Evolutionary conservation across 805 yeast genomes (phyloP).

Genomic region (Suhomyces faveliae): DNA sequence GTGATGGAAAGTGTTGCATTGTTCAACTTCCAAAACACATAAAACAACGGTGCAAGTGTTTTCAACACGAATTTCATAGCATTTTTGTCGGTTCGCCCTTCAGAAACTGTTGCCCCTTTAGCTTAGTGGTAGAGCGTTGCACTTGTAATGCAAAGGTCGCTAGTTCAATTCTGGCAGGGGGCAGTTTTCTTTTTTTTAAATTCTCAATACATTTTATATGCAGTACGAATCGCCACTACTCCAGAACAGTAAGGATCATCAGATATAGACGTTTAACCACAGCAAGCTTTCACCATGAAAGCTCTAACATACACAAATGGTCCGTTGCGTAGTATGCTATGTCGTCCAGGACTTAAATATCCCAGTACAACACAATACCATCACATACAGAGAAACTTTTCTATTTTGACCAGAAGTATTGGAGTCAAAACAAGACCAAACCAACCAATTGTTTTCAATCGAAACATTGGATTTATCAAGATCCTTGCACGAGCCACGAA

Average conservation of each 20-base stretch:
- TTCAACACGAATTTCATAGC: not conserved
- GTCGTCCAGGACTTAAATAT: not conserved
- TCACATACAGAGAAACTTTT: not conserved
- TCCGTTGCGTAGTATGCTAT: not conserved
- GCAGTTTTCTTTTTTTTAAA: slow-evolving; percentile 15
- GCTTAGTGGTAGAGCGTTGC: slow-evolving; percentile 99
- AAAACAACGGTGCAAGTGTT: too few species aligned
- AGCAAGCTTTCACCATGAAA: not conserved
- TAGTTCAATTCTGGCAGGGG: slow-evolving; percentile 38
- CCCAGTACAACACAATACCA: not conserved
- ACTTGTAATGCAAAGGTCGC: slow-evolving; percentile 85
- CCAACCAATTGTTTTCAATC: slow-evolving; percentile 1
- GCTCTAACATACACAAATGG: not conserved
- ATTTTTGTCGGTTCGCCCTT: not conserved
- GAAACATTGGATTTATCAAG: slow-evolving; percentile 43
- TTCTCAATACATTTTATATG: not conserved
- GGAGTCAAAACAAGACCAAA: not conserved
- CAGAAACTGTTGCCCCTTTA: slow-evolving; percentile 64
- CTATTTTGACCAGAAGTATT: not conserved
- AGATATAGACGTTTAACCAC: not conserved
- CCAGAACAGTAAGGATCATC: slow-evolving; percentile 1
- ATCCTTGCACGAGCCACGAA: slow-evolving; percentile 53
- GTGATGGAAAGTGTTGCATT: too few species aligned
- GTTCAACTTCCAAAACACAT: too few species aligned
- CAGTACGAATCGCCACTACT: slow-evolving; percentile 3